These are phyloP conservation scores for Microdochium bolleyi DNA, from an alignment of 2,329 filamentous ascomycete genomes.

Conservation along the genomic window DNA sequence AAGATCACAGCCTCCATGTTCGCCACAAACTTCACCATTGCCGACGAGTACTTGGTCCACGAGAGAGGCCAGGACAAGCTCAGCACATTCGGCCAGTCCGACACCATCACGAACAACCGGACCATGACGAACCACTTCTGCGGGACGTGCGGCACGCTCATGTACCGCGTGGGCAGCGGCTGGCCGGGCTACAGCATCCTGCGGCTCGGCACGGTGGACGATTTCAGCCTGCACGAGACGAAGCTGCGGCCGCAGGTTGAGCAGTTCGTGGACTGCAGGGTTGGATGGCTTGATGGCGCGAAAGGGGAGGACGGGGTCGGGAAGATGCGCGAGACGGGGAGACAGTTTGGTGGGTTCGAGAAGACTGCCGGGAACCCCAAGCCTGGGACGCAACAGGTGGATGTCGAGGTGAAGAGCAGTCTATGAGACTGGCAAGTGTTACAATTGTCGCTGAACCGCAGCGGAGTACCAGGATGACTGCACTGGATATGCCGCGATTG, in stretches of 20 bases:
- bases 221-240: slow-evolving; percentile 48
- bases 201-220: slow-evolving; percentile 54
- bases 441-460: too few species aligned
- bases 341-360: not conserved
- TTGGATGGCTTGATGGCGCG: slow-evolving; percentile 33
- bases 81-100: slow-evolving; percentile 31
- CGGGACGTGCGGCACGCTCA: slow-evolving; percentile 47
- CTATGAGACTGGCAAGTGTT: not conserved
- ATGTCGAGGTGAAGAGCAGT: not conserved
- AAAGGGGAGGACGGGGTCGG: not conserved
- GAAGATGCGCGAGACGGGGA: not conserved
- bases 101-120: slow-evolving; percentile 37
- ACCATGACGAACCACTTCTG: slow-evolving; percentile 58
- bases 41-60: slow-evolving; percentile 28
- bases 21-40: slow-evolving; percentile 41
- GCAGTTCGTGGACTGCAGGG: slow-evolving; percentile 42
- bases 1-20: slow-evolving; percentile 58
- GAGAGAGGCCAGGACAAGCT: slow-evolving; percentile 43
- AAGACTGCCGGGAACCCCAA: not conserved
- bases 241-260: slow-evolving; percentile 45
- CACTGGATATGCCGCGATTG: too few species aligned
- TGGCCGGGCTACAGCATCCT: slow-evolving; percentile 39
- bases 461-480: too few species aligned
- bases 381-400: not conserved
- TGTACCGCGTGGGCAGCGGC: slow-evolving; percentile 42